A percentile compares a stretch with the other conserved stretches of the same genome.
Conservation (phyloP, 108 stramenopile species). For the Cylindrotheca fusiformis region DNA sequence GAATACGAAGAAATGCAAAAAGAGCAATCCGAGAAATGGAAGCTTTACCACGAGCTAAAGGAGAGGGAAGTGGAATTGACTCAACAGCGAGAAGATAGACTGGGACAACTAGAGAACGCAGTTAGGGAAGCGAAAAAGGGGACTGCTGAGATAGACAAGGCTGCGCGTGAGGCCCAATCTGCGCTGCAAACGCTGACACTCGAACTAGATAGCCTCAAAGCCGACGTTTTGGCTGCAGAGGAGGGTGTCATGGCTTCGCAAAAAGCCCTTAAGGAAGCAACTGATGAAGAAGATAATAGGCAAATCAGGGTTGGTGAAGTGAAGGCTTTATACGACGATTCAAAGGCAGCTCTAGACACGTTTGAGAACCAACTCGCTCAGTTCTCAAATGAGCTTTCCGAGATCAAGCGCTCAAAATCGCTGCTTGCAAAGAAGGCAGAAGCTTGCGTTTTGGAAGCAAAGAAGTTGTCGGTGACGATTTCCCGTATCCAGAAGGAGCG, state of each 20-base stretch:
- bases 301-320: conserved; percentile 80
- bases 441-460: conserved; percentile 76
- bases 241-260: conserved; percentile 62
- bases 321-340: conserved; percentile 74
- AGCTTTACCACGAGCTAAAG: conserved; percentile 76
- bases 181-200: conserved; percentile 70
- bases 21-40: conserved; percentile 73
- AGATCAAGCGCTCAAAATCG: conserved; percentile 52
- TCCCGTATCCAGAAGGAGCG: conserved; percentile 73
- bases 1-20: conserved; percentile 70
- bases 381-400: conserved; percentile 73
- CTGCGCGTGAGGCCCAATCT: conserved; percentile 69
- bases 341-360: conserved; percentile 58
- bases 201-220: conserved; percentile 75
- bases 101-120: conserved; percentile 63
- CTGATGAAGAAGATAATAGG: conserved; percentile 49
- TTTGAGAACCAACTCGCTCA: conserved; percentile 67
- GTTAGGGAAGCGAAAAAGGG: conserved; percentile 73
- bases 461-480: conserved; percentile 79
- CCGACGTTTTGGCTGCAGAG: conserved; percentile 60
- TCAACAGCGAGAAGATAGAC: conserved; percentile 66
- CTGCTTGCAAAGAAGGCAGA: conserved; percentile 64
- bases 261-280: conserved; percentile 59
- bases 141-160: conserved; percentile 48
- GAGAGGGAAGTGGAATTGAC: conserved; percentile 82